Percentiles rank a stretch among this genome's conserved stretches.
phyloP scores from a whole-genome alignment of 768 basidiomycete species.

The Hygrophorus pudorinus region DNA sequence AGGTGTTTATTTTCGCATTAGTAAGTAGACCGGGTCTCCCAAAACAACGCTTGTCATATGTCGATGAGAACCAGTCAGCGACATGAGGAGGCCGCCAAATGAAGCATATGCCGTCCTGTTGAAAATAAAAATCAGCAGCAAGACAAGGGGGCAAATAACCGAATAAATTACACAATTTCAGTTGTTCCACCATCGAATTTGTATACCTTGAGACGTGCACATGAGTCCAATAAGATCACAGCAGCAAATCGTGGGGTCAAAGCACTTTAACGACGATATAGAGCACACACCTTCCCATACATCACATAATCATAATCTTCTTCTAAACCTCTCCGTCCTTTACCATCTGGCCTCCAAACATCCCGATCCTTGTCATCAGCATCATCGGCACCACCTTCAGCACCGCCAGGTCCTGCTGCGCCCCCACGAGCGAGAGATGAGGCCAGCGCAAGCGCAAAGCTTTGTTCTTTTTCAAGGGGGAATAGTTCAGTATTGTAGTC shows the following conservation, averaged over 20 bases:
- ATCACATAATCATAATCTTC: slow-evolving; percentile 99
- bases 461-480: slow-evolving; percentile 56
- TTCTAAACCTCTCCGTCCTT: slow-evolving; percentile 72
- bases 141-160: neutral
- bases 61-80: slow-evolving; percentile 83
- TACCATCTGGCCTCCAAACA: slow-evolving; percentile 81
- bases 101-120: slow-evolving; percentile 89
- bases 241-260: too few species aligned
- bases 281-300: slow-evolving; percentile 82
- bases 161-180: slow-evolving; percentile 64
- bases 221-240: too few species aligned
- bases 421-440: slow-evolving; percentile 62
- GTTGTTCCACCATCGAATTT: slow-evolving; percentile 84
- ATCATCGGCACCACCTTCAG: slow-evolving; percentile 42
- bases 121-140: slow-evolving; percentile 5
- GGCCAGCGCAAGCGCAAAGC: slow-evolving; percentile 79
- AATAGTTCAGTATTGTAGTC: slow-evolving; percentile 94
- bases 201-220: slow-evolving; percentile 57
- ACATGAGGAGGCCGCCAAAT: slow-evolving; percentile 93
- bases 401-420: slow-evolving; percentile 27
- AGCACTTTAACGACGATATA: neutral
- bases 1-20: slow-evolving; percentile 72
- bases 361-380: slow-evolving; percentile 64
- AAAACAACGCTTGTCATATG: slow-evolving; percentile 89
- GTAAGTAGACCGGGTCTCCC: slow-evolving; percentile 85